These are phyloP conservation scores for Fusarium dlaminii DNA, from an alignment of 2,329 filamentous ascomycete species.

Conservation along the genomic window DNA sequence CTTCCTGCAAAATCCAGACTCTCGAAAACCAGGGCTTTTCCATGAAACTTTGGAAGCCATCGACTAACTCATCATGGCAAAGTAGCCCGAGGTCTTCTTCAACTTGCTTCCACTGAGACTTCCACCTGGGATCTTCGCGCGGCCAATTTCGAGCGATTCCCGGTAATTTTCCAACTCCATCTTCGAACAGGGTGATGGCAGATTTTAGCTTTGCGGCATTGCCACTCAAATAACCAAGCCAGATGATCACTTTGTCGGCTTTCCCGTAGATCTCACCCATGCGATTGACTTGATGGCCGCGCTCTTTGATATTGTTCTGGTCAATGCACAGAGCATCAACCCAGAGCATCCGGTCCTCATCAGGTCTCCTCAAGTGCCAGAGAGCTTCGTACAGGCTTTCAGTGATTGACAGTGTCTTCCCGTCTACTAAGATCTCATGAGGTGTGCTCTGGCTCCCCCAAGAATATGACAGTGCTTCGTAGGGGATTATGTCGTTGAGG, in stretches of 20 bases:
- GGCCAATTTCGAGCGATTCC: too few species aligned
- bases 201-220: accelerated
- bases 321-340: slow-evolving; percentile 17
- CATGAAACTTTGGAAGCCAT: not conserved
- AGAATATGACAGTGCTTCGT: slow-evolving; percentile 7
- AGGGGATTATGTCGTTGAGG: not conserved
- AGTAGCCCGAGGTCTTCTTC: accelerated
- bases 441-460: not conserved
- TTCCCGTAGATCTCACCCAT: slow-evolving; percentile 8
- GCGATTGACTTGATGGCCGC: not conserved
- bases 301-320: slow-evolving; percentile 3
- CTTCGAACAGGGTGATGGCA: not conserved
- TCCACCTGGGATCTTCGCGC: too few species aligned
- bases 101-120: not conserved
- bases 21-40: slow-evolving; percentile 2
- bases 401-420: not conserved
- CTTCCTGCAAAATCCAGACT: slow-evolving; percentile 23
- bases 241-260: not conserved
- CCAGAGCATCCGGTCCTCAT: not conserved
- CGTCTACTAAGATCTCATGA: not conserved
- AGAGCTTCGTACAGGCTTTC: not conserved
- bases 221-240: not conserved
- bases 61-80: accelerated
- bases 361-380: accelerated
- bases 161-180: too few species aligned